Conservation (phyloP, 129 eudicot genomes). For the Pseudognaphalium luteoalbum region DNA sequence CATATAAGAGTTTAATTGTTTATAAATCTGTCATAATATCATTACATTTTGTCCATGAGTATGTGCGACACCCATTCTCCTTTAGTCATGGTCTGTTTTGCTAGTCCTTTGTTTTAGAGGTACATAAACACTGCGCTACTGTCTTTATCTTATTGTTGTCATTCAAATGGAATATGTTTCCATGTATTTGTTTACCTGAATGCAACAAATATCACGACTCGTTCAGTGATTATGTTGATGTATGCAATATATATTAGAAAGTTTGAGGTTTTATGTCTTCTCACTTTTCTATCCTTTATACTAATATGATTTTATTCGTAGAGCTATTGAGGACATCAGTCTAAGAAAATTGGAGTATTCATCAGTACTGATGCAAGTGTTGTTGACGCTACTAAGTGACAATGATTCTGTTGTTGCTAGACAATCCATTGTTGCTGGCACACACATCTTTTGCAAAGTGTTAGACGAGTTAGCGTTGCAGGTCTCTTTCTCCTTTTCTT, state of each 20-base stretch:
- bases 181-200: neutral
- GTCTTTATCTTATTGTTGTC: neutral
- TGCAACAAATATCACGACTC: slow-evolving; percentile 8
- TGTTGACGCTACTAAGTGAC: slow-evolving; percentile 63
- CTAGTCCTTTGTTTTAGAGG: neutral
- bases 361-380: slow-evolving; percentile 54
- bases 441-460: slow-evolving; percentile 57
- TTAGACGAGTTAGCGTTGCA: slow-evolving; percentile 68
- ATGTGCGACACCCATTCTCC: neutral
- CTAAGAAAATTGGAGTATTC: slow-evolving; percentile 63
- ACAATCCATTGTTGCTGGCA: slow-evolving; percentile 71
- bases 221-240: neutral
- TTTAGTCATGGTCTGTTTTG: neutral
- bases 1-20: neutral
- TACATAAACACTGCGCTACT: neutral
- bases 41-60: neutral
- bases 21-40: neutral
- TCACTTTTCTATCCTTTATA: neutral
- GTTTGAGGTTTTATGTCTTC: slow-evolving; percentile 8
- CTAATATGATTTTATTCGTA: slow-evolving; percentile 34
- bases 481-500: slow-evolving; percentile 43
- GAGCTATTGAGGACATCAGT: slow-evolving; percentile 73
- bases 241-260: slow-evolving; percentile 7
- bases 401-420: slow-evolving; percentile 59
- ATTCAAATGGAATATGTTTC: neutral